phyloP scores from a whole-genome alignment of 441 rosid species.

The Croton laevigatus region DNA sequence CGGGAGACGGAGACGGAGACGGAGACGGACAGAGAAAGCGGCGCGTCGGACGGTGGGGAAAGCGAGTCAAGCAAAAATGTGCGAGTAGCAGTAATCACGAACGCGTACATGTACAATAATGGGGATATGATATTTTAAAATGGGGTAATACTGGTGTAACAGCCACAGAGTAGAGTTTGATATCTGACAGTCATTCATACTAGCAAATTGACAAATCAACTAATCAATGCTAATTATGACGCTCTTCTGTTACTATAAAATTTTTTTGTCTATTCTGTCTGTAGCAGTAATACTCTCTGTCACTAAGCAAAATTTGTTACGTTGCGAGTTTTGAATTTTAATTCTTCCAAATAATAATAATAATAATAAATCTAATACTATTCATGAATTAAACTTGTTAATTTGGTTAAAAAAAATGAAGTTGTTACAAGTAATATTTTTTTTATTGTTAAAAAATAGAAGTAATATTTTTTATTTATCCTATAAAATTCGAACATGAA shows the following conservation, averaged over 20 bases:
- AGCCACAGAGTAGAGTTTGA: not conserved
- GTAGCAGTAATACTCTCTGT: no score
- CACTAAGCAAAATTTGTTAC: no score
- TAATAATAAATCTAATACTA: no score
- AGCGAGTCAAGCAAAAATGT: not conserved
- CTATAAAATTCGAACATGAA: no score
- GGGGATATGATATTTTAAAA: not conserved
- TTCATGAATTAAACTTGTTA: no score
- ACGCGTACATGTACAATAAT: not conserved
- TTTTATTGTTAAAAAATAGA: no score
- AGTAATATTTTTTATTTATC: no score
- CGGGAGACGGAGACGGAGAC: not conserved
- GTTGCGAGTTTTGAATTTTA: no score
- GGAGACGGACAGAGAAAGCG: constrained; percentile 7
- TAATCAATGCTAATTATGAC: not conserved
- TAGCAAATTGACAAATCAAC: not conserved
- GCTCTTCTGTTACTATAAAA: not conserved
- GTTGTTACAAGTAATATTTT: no score
- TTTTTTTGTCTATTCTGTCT: not conserved
- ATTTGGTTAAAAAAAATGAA: no score
- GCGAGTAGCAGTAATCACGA: constrained; percentile 1
- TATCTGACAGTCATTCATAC: not conserved
- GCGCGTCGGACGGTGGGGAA: constrained; percentile 4
- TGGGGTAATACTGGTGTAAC: constrained; percentile 14
- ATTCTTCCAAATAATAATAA: no score